Conservation (phyloP, 2,329 filamentous ascomycete genomes). For the Nigrospora oryzae region DNA sequence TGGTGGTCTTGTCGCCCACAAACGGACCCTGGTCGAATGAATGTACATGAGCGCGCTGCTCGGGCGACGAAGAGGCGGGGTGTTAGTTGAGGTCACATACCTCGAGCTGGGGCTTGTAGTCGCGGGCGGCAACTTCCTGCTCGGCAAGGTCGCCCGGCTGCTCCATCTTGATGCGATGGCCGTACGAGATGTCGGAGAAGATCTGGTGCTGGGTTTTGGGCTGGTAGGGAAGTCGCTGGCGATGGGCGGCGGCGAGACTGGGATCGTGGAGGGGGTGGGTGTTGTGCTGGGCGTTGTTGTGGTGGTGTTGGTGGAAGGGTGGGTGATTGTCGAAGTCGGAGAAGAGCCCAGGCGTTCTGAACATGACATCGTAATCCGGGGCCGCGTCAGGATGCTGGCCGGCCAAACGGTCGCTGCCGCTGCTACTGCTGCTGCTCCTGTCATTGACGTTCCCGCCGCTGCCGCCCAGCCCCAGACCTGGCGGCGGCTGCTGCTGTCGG, state of each 20-base stretch:
- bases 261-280: slow-evolving; percentile 1
- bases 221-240: slow-evolving; percentile 5
- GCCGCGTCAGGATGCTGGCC: too few species aligned
- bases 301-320: slow-evolving; percentile 9
- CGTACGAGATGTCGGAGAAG: slow-evolving; percentile 5
- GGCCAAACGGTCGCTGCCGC: neutral
- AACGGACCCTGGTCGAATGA: slow-evolving; percentile 59
- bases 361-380: too few species aligned
- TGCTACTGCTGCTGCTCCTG: slow-evolving; percentile 4
- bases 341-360: neutral
- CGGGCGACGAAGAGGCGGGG: neutral
- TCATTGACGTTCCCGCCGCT: slow-evolving; percentile 9
- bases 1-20: slow-evolving; percentile 71
- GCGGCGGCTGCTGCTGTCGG: slow-evolving; percentile 6
- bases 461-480: slow-evolving; percentile 7
- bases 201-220: slow-evolving; percentile 7
- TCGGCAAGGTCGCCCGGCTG: slow-evolving; percentile 39
- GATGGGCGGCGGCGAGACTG: slow-evolving; percentile 1
- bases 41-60: too few species aligned
- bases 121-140: slow-evolving; percentile 51
- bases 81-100: slow-evolving; percentile 28
- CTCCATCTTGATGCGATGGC: slow-evolving; percentile 27
- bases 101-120: slow-evolving; percentile 49
- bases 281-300: slow-evolving; percentile 5
- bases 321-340: slow-evolving; percentile 4